Base-by-base conservation (phyloP, 371 early-diverging fungal species). In the Actinomucor elegans region DNA sequence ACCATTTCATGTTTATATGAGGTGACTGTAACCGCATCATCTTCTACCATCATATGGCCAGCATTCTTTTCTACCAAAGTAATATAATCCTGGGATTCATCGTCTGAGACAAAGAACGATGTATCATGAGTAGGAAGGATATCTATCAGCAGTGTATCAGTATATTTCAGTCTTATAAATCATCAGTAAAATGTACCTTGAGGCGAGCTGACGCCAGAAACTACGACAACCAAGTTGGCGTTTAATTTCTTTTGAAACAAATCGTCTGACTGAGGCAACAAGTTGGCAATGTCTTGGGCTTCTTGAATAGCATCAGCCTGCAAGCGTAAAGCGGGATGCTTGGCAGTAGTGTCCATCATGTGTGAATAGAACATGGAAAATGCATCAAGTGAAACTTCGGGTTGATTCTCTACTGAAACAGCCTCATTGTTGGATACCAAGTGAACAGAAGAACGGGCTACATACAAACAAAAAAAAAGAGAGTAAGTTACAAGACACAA, bases 91-190 rank as follows among this genome's bases (percentile, higher is more conserved):
- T 64, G 43, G 35, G 66, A 32, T 24, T 61, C 49, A 37, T 76
- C 62, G 35, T 61, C 68, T 15, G 60, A 54, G 17, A 76, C 73
- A 52, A 63, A 70, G 32, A 70, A 61, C 11, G 73, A 50, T 45
- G 76, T 52, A 5, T 69, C 61, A 37, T 59, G 38, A 23, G 38
- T 10, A 43, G 43, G 15, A 43, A 43, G 43, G 28, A 43, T 28
- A 43, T 43, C 43, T 43, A 28, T 23, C 2, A 11, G n/a, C n/a
- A n/a, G n/a, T n/a, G 8, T 14, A 45, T 18, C 10, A 28, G 27
- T 23, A n/a, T n/a, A n/a, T n/a, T n/a, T n/a, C n/a, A n/a, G n/a
- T n/a, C n/a, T n/a, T n/a, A n/a, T n/a, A n/a, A n/a, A n/a, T n/a
- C n/a, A n/a, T n/a, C n/a, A n/a, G n/a, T n/a, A n/a, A 37, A 14